Evolutionary conservation across 2,329 filamentous ascomycete genomes (phyloP).

Genomic region (Fusarium hostae): DNA sequence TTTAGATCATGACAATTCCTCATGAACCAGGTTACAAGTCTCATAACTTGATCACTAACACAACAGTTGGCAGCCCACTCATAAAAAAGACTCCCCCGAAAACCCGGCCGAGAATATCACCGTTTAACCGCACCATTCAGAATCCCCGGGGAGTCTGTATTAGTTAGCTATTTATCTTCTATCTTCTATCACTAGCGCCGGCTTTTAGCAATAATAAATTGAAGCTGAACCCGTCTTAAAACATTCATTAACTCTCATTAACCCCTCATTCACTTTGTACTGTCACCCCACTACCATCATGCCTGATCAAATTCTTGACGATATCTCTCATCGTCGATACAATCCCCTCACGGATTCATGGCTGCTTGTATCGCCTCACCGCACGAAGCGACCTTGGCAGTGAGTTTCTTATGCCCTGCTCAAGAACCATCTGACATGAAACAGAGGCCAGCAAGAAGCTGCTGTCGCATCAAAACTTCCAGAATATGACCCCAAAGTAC

Average conservation of each 20-base stretch:
- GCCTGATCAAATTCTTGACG: constrained; percentile 83
- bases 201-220: constrained; percentile 13
- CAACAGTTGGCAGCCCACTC: constrained; percentile 26
- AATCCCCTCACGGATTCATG: constrained; percentile 91
- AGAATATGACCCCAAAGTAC: constrained; percentile 79
- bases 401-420: constrained; percentile 59
- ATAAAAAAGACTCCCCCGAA: constrained; percentile 37
- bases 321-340: constrained; percentile 95
- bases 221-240: not conserved
- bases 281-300: constrained; percentile 57
- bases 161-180: constrained; percentile 26
- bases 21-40: no score
- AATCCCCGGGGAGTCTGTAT: not conserved
- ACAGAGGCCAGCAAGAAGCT: constrained; percentile 80
- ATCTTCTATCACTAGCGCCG: not conserved
- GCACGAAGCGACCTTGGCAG: constrained; percentile 98
- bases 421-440: constrained; percentile 6
- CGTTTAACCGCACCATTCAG: constrained; percentile 41
- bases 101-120: constrained; percentile 39
- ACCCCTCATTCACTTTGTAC: constrained; percentile 11
- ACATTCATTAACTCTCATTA: not conserved
- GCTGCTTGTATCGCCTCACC: constrained; percentile 94
- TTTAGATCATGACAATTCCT: not conserved
- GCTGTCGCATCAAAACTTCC: constrained; percentile 77
- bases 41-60: not conserved